Evolutionary conservation across 2,329 filamentous ascomycete species (phyloP), one percentile per base, ranked within the genome.

Genomic region (Fusarium udum): DNA sequence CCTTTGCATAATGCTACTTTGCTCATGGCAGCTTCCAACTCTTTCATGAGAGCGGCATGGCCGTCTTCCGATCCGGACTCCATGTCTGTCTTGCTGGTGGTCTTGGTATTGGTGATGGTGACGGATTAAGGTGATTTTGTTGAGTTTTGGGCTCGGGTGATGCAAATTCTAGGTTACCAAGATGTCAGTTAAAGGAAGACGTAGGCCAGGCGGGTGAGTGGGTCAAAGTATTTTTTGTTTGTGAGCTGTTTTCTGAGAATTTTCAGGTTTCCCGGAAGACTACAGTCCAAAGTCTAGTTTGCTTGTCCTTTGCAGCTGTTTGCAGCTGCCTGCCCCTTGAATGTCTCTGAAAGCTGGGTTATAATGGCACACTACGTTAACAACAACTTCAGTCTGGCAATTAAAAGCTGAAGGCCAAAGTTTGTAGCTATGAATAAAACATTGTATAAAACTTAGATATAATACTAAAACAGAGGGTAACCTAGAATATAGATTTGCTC

Each of bases 361-460:
- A 20, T 3, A 24, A 24, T 6, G 31, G 22, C 4, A 31, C 7
- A 8, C 7, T 4, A 49, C 20, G 22, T 7, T 7, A 34, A 24
- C 3, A 24, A 4, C 12, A 24, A 20, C 31, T 14, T 24, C 16
- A 11, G 22, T 11, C 12, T 24, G 15, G 8, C 16, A 20, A 20
- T 20, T 1, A 20, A 20, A 34, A 5, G 1, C 8, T 24, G 1
- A 0, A 18, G 8, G 31, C 2, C 3, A 11, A 20, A 2, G 4
- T 10, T 6, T 10, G 0, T 34, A 12, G 34, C 12, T 20, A 4
- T 2, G 4, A 51, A 6, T 20, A 15, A 4, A 15, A 20, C 2
- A 20, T 4, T 20, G 4, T 6, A 7, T 7, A 34, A 1, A 20
- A 11, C 11, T 1, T 11, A 15, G 28, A 24, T 20, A 4, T 0